Evolutionary conservation across 306 rosid species (phyloP), one percentile per base, ranked within the genome.

Genomic region (Citrullus mucosospermus): DNA sequence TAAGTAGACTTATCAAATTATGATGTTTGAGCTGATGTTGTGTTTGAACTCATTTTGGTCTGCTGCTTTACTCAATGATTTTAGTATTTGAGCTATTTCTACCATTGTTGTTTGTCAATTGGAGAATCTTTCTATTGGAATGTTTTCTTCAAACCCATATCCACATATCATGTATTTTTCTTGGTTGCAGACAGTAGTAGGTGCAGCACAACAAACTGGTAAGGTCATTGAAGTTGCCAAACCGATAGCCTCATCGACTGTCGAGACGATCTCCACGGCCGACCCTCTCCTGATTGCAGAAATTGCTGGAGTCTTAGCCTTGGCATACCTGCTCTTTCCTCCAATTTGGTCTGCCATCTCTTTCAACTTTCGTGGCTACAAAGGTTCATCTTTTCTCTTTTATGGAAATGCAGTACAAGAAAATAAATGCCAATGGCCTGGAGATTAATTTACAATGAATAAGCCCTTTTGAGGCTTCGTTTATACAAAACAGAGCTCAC

Each of bases 161-260:
- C 61, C 71, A 30, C 78, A 71, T 70, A 60, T 25, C 53, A 66
- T 79, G 57, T 78, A 14, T 12, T 71, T 34, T 30, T 30, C 76
- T 84, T 85, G 84, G 84, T 83, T 80, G 78, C 88, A 95, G 99
- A 92, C 93, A 68, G 89, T 94, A 50, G 84, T 80, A 51, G 97
- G 86, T 84, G 96, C 93, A 67, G 97, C 97, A 22, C 86, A 91
- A 78, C 93, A 90, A 90, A 88, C 97, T 5, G 70, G 87, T 63
- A 90, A 86, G 84, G 93, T 90, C 79, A 89, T 95, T 78, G 97
- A 92, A 88, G 98, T 53, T 48, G 96, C 90, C 70, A 90, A 85
- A 85, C 97, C 98, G 34, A 84, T 95, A 81, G 99, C 97, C 62
- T 88, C 92, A 0, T 83, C 98, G 80, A 87, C 99, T 11, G 60